Base-by-base conservation (phyloP, 163 green algal species). In the Coccomyxa subellipsoidea region DNA sequence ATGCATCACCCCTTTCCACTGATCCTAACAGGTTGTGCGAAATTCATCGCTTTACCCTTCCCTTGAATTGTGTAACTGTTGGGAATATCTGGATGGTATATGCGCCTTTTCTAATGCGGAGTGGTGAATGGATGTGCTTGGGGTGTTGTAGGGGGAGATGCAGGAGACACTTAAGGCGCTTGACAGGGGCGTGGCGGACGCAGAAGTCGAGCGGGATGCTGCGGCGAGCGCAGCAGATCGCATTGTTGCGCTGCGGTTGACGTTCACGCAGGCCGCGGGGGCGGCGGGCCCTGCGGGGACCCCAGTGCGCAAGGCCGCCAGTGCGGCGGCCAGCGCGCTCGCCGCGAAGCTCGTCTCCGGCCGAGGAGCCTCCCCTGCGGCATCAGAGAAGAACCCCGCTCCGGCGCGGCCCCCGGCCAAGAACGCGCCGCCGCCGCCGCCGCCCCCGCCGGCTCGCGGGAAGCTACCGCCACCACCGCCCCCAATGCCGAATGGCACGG, bases 71-170 rank as follows among this genome's bases (percentile, higher is more conserved):
- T n/a, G n/a, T n/a, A n/a, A n/a, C 7, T 35, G 10, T 35, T 38
- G 76, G 54, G 34, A 83, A 37, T 25, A 78, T 35, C 40, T 25
- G 4, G 0, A 34, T 1, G 31, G 7, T 69, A 53, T 53, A 9
- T 36, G 29, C 18, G 18, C n/a, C 69, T 34, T 12, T 35, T 10
- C 47, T 59, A 18, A 40, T 40, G 35, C 32, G 27, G 12, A 32
- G 21, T 69, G 9, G 32, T 47, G 0, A 66, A n/a, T n/a, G n/a
- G n/a, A n/a, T n/a, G n/a, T n/a, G n/a, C n/a, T n/a, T n/a, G n/a
- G n/a, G n/a, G n/a, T n/a, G 66, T 47, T 71, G 37, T 76, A 87
- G 84, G 84, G 84, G 25, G 84, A 87, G 37, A 85, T 87, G 76
- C 76, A 81, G 38, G 84, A 87, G 35, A 69, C 84, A 23, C 54